Evolutionary conservation across 2,329 filamentous ascomycete genomes (phyloP).

Genomic region (Bipolaris bicolor): DNA sequence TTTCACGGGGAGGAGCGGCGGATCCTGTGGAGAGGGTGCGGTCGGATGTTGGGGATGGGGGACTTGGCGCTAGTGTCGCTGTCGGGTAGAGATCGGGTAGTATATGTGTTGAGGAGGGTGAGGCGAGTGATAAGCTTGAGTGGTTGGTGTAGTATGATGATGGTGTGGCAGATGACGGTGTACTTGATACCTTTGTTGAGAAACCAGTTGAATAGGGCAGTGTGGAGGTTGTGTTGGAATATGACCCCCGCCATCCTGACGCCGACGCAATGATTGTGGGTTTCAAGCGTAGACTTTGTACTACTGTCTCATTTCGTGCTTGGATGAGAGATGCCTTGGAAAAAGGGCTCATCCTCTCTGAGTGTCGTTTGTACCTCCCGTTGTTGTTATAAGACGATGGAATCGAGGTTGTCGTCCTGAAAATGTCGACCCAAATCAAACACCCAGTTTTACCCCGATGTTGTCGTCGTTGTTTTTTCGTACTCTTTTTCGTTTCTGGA

Average conservation of each 20-base stretch:
- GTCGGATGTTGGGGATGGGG: not conserved
- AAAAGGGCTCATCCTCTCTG: constrained; percentile 8
- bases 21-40: not conserved
- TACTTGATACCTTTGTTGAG: not conserved
- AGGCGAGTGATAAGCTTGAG: not conserved
- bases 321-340: constrained; percentile 2
- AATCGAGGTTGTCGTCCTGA: not conserved
- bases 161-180: not conserved
- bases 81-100: not conserved
- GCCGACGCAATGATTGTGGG: not conserved
- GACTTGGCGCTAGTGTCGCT: not conserved
- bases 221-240: not conserved
- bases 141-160: not conserved
- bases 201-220: not conserved
- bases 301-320: not conserved
- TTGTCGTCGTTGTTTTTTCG: too few species aligned
- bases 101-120: not conserved
- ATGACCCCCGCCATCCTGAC: not conserved
- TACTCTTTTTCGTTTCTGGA: too few species aligned
- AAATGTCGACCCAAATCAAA: too few species aligned
- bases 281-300: not conserved
- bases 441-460: too few species aligned
- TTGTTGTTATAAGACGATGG: not conserved
- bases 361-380: not conserved
- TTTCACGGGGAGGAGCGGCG: not conserved